Evolutionary conservation across 306 rosid genomes (phyloP), one percentile per base, ranked within the genome.

Genomic region (Begonia fuchsioides): DNA sequence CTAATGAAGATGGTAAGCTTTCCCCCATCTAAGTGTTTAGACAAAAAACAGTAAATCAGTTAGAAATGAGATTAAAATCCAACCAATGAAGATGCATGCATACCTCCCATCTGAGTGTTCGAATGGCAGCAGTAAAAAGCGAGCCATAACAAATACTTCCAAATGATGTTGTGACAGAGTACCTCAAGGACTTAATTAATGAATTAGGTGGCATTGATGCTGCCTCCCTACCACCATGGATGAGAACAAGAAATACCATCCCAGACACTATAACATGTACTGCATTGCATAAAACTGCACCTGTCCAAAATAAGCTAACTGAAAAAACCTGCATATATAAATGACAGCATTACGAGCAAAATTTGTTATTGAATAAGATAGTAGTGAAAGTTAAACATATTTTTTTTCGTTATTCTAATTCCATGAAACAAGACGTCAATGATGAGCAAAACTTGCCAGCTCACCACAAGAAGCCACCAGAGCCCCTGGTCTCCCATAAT

Each of bases 401-500:
- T 10, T 41, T 41, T 41, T 40, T 41, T 41, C 3, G n/a, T 41
- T 41, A 57, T 63, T 66, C 57, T 55, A 46, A 38, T 64, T 32
- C 50, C 49, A 44, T 59, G 55, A 56, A 48, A 40, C 54, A 66
- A 9, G 11, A 49, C 71, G 52, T 70, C 58, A 78, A 79, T 47
- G 67, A 74, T 78, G 73, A 70, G 81, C 63, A 76, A 77, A 90
- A 84, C 90, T 85, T 79, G 95, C 94, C 92, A 73, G 80, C 98
- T 90, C 98, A 90, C 98, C 98, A 76, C 93, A 79, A 90, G 95
- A 70, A 90, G 92, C 98, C 98, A 90, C 98, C 98, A 90, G 59
- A 87, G 82, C 60, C 94, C 94, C 54, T 92, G 69, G 35, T 90
- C 90, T 39, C 83, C 98, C 63, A 79, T 70, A 79, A 92, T 75